A percentile compares a stretch with the other conserved stretches of the same genome.
Evolutionary conservation across 2,329 filamentous ascomycete species (phyloP).

Genomic region (Fusarium clavum): DNA sequence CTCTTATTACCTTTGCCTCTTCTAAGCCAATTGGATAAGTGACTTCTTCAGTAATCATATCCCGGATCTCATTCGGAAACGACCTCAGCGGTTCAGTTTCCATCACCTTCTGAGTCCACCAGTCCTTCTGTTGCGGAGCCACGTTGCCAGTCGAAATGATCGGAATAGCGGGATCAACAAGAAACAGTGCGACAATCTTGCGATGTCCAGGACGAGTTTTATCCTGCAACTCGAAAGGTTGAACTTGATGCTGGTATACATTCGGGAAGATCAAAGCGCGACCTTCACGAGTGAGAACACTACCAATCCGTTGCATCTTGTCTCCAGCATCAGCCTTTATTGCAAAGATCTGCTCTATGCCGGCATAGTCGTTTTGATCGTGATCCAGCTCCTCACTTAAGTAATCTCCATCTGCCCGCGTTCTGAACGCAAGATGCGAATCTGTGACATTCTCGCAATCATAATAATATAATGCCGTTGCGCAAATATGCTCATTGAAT

Average conservation of each 20-base stretch:
- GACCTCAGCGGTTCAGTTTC: neutral
- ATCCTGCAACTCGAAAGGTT: neutral
- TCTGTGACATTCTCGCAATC: conserved; percentile 18
- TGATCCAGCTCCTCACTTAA: neutral
- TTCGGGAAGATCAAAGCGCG: conserved; percentile 12
- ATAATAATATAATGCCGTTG: conserved; percentile 17
- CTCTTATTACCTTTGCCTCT: neutral
- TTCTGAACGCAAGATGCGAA: neutral
- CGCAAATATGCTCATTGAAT: conserved; percentile 11
- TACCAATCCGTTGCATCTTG: neutral
- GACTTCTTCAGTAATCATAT: neutral
- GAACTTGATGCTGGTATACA: neutral
- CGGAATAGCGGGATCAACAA: neutral
- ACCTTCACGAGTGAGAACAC: neutral
- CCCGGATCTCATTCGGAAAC: neutral
- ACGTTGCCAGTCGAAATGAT: conserved; percentile 2
- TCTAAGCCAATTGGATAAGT: neutral
- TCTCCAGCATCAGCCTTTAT: neutral
- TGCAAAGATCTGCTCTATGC: neutral
- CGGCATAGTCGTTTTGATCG: neutral
- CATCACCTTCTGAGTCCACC: neutral
- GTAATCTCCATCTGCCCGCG: neutral
- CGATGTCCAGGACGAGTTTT: neutral
- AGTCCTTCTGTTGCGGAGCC: conserved; percentile 8
- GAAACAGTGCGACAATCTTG: conserved; percentile 9